Evolutionary conservation across 352 stramenopile species (phyloP).

Genomic region (Chrysophaeum taylorii): DNA sequence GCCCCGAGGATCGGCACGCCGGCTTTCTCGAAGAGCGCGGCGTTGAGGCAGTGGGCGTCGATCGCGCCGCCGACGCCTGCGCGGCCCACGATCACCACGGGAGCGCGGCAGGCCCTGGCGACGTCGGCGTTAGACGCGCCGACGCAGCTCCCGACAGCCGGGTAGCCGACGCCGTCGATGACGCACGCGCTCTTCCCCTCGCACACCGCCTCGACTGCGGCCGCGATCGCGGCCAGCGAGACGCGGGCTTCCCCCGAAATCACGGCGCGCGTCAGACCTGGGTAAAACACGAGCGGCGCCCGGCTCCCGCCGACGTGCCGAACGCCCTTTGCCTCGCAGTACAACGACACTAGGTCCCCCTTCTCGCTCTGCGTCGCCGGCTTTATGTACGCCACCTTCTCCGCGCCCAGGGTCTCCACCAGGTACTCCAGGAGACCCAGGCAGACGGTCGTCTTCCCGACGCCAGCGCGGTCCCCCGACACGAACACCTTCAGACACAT

Average conservation of each 20-base stretch:
- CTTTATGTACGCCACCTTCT: slow-evolving; percentile 91
- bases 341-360: slow-evolving; percentile 80
- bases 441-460: slow-evolving; percentile 90
- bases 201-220: slow-evolving; percentile 72
- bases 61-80: slow-evolving; percentile 89
- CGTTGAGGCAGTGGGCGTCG: slow-evolving; percentile 93
- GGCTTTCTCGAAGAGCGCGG: slow-evolving; percentile 77
- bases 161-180: slow-evolving; percentile 93
- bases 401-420: slow-evolving; percentile 44
- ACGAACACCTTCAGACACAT: no score
- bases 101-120: slow-evolving; percentile 48
- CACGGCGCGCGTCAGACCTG: slow-evolving; percentile 89
- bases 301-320: slow-evolving; percentile 57
- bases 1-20: slow-evolving; percentile 81
- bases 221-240: slow-evolving; percentile 63
- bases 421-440: slow-evolving; percentile 79
- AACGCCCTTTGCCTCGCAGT: slow-evolving; percentile 75
- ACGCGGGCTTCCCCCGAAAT: slow-evolving; percentile 56
- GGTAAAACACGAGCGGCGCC: slow-evolving; percentile 89
- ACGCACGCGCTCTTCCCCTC: slow-evolving; percentile 77
- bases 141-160: slow-evolving; percentile 71
- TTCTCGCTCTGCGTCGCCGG: slow-evolving; percentile 91
- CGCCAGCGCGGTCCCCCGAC: slow-evolving; percentile 62
- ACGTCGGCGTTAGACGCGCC: slow-evolving; percentile 68
- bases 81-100: slow-evolving; percentile 85